Base-by-base conservation (phyloP, 345 rosid genomes). In the Acer saccharum region DNA sequence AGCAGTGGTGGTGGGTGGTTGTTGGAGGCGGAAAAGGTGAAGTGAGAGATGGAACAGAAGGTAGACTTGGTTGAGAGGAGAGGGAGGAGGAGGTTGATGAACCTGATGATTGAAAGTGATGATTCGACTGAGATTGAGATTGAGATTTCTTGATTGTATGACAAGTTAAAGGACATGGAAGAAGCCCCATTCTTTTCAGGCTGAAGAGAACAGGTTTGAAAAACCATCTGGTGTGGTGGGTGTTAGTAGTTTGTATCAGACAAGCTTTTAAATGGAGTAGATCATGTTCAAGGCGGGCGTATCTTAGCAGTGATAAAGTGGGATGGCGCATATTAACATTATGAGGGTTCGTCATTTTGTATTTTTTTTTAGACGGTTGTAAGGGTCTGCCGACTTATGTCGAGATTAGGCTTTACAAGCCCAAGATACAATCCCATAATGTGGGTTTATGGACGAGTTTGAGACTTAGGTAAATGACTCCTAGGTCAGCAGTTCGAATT, bases 61-160 rank as follows among this genome's bases (percentile, higher is more conserved):
- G 83, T 11, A 86, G 85, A 75, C 89, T 86, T 39, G 79, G 75
- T 18, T 81, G 89, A 54, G 98, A 90, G 39, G 88, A 83, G 39
- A 89, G 82, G 68, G 92, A 87, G 0, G 88, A 32, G 6, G 39
- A 69, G 41, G 77, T 69, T 54, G 85, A 86, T 4, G 89, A 71
- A 78, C 86, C 84, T 27, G 83, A 84, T 27, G 83, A 84, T 64
- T 35, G 78, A 64, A 76, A 84, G 61, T 52, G 60, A 25, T 71
- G 48, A 27, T 62, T 70, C 44, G 68, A 74, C 44, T 54, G 23
- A 23, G 69, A 7, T 10, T 72, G 72, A 39, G 65, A 76, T 25
- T 76, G 60, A 61, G 78, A 46, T 43, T 81, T 74, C 25, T 72
- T 50, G 23, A 54, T 20, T 61, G 70, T 27, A 41, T 48, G 58